phyloP scores from a whole-genome alignment of 805 yeast genomes.

The Sungouiella blattae region DNA sequence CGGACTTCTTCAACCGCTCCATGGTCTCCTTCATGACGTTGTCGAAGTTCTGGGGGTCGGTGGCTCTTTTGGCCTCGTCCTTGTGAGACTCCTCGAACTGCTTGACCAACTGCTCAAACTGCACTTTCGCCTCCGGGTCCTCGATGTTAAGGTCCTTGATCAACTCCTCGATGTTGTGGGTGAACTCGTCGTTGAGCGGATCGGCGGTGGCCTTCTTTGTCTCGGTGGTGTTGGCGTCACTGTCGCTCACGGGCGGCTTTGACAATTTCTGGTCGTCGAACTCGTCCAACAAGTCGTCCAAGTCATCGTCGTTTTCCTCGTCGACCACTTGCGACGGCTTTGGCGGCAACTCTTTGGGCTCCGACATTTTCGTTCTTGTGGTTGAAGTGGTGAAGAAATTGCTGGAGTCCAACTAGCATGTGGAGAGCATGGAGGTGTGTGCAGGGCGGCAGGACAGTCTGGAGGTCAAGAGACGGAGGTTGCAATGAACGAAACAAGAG shows the following conservation, averaged over 20 bases:
- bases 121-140: conserved; percentile 50
- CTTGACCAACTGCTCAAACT: conserved; percentile 47
- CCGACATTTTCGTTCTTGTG: not conserved
- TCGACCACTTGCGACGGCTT: too few relatives aligned
- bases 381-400: not conserved
- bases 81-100: conserved; percentile 36
- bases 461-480: too few relatives aligned
- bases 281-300: conserved; percentile 83
- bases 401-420: too few relatives aligned
- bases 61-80: conserved; percentile 28
- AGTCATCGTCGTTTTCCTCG: conserved; percentile 53
- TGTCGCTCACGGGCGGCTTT: conserved; percentile 54
- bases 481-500: too few relatives aligned
- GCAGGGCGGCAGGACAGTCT: too few relatives aligned
- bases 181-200: conserved; percentile 30
- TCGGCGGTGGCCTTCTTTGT: conserved; percentile 11
- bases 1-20: conserved; percentile 73
- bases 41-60: conserved; percentile 50
- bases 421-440: too few relatives aligned
- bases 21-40: conserved; percentile 77
- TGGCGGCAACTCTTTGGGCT: conserved; percentile 1
- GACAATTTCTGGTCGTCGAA: conserved; percentile 68
- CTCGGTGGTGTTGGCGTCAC: conserved; percentile 5
- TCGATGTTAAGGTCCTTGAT: conserved; percentile 46
- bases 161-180: conserved; percentile 37